A percentile compares a stretch with the other conserved stretches of the same genome.
phyloP scores from a whole-genome alignment of 805 yeast species.

The Brettanomyces anomalus region DNA sequence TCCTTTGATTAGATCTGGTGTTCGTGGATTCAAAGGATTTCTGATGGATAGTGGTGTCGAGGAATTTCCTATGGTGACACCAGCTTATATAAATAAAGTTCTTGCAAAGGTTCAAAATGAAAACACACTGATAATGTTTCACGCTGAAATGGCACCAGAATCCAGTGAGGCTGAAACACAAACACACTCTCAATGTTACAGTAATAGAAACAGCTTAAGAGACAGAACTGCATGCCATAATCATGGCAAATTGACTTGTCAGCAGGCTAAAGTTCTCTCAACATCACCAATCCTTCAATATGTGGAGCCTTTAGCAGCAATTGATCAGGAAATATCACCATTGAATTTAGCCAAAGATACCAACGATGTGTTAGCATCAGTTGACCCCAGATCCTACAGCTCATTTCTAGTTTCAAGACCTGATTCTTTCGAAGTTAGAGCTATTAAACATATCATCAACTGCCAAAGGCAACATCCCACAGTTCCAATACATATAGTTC shows the following conservation, averaged over 20 bases:
- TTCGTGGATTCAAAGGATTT: slow-evolving; percentile 89
- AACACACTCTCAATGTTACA: slow-evolving; percentile 17
- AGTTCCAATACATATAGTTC: slow-evolving; percentile 80
- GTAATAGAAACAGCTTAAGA: slow-evolving; percentile 16
- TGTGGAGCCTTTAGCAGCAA: slow-evolving; percentile 39
- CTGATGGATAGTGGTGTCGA: slow-evolving; percentile 93
- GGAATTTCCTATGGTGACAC: slow-evolving; percentile 79
- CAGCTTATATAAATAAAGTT: slow-evolving; percentile 57
- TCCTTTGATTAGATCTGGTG: slow-evolving; percentile 79
- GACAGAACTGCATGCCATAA: neutral
- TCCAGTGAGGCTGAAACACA: neutral
- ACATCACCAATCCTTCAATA: slow-evolving; percentile 47
- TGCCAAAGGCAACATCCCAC: slow-evolving; percentile 50
- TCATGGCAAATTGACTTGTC: slow-evolving; percentile 24
- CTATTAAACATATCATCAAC: slow-evolving; percentile 62
- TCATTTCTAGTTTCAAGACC: slow-evolving; percentile 82
- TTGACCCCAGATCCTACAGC: slow-evolving; percentile 57
- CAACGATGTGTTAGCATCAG: slow-evolving; percentile 25
- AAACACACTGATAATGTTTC: slow-evolving; percentile 78
- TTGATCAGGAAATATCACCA: slow-evolving; percentile 18
- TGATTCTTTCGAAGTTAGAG: slow-evolving; percentile 78
- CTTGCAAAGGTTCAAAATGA: slow-evolving; percentile 52
- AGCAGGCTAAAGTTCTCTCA: slow-evolving; percentile 46
- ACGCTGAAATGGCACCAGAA: slow-evolving; percentile 69
- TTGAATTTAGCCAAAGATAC: slow-evolving; percentile 14